Conservation (phyloP, 768 basidiomycete genomes). For the Lyophyllum atratum region DNA sequence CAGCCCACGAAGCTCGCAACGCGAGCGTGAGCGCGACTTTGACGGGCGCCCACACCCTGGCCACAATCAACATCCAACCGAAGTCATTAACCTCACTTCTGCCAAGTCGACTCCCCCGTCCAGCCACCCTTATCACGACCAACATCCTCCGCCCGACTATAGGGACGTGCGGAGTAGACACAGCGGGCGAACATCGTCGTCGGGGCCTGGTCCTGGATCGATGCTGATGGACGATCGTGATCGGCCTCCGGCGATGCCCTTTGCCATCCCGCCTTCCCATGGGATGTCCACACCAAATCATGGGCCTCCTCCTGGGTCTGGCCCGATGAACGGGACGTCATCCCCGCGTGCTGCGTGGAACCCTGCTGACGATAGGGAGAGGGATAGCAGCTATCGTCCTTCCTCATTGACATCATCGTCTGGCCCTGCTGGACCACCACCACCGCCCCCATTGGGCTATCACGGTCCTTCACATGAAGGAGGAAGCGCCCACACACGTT, state of each 20-base stretch:
- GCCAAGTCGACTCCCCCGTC: conserved; percentile 30
- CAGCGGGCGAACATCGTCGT: conserved; percentile 7
- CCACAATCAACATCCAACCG: conserved; percentile 45
- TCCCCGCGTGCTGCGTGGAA: conserved; percentile 39
- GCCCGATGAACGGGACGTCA: conserved; percentile 25
- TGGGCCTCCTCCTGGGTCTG: conserved; percentile 15
- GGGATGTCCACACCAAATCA: background rate
- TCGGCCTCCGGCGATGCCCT: conserved; percentile 53
- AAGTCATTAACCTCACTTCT: conserved; percentile 52
- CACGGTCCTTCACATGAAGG: conserved; percentile 20
- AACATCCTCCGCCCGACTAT: conserved; percentile 23
- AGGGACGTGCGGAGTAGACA: conserved; percentile 31
- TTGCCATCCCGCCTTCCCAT: conserved; percentile 42
- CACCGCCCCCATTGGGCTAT: conserved; percentile 22
- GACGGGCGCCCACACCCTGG: conserved; percentile 33
- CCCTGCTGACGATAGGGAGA: conserved; percentile 24
- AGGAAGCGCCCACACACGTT: conserved; percentile 26
- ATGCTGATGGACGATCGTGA: conserved; percentile 49
- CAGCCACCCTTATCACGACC: conserved; percentile 36
- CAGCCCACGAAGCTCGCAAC: conserved; percentile 16
- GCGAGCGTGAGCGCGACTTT: conserved; percentile 30
- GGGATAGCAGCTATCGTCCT: conserved; percentile 28
- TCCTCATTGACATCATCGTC: conserved; percentile 26
- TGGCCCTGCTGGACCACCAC: conserved; percentile 25
- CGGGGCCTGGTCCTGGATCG: conserved; percentile 19